Evolutionary conservation across 306 rosid genomes (phyloP), one percentile per base, ranked within the genome.

Genomic region (Pyrus bretschneideri): DNA sequence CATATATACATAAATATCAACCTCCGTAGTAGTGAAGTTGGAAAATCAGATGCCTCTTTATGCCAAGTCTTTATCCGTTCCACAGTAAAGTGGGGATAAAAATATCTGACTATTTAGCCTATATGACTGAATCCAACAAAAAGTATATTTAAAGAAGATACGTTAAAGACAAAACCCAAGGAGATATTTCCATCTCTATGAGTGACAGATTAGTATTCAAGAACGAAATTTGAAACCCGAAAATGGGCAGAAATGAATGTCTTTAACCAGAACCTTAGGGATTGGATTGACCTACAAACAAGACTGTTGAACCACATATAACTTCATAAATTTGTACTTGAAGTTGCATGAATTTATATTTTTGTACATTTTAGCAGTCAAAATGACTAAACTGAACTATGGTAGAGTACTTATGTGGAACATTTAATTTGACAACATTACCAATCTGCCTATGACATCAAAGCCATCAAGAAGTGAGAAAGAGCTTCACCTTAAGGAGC

Each of bases 401-500:
- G 45, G 45, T 42, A 42, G 45, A 2, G 45, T 42, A 42, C 45
- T 42, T 42, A 10, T 12, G 5, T 1, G 1, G 14, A 42, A 25
- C 19, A 23, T 15, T 45, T 10, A 4, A 60, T 6, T 60, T 25
- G 19, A 58, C 69, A 25, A 27, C 69, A 42, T 17, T 25, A 70
- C 57, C 25, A 44, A 71, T 49, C 65, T 25, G 72, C 21, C 25
- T 9, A 45, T 61, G 22, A 42, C 59, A 61, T 45, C 4, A 9
- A 33, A 74, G 52, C 35, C 44, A 22, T 71, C 11, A 73, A 69
- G n/a, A 78, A 22, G 17, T 70, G 25, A 33, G 21, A 31, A 30
- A 31, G 23, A 25, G 76, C 49, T 69, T 78, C 87, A 94, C 98
- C 98, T 94, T 94, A 80, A 94, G 88, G 76, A 94, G 87, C 85